These are phyloP conservation scores for Cenococcum geophilum DNA, from an alignment of 495 filamentous ascomycete genomes.

Conservation along the genomic window DNA sequence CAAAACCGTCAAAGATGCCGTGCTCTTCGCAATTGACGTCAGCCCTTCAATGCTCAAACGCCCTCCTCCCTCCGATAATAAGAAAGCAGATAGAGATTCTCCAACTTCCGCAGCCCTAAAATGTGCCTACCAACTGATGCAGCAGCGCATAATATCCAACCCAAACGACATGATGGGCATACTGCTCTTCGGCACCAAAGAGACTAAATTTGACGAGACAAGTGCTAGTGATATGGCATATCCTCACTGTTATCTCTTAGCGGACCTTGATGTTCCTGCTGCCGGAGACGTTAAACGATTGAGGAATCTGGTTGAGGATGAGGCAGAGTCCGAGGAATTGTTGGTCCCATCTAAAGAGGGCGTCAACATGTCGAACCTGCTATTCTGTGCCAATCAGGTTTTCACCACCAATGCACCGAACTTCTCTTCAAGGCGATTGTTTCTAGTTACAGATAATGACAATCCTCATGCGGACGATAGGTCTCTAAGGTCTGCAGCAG, in stretches of 20 bases:
- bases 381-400: constrained; percentile 94
- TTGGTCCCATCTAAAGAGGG: constrained; percentile 57
- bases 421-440: constrained; percentile 83
- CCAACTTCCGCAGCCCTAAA: constrained; percentile 78
- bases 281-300: constrained; percentile 80
- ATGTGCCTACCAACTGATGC: constrained; percentile 92
- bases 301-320: constrained; percentile 67
- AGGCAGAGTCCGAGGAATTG: constrained; percentile 55
- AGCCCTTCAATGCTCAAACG: constrained; percentile 78
- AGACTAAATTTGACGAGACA: constrained; percentile 67
- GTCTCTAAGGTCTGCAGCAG: constrained; percentile 62
- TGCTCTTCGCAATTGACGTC: constrained; percentile 93
- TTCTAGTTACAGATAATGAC: constrained; percentile 94
- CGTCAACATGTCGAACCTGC: constrained; percentile 78
- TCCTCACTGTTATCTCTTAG: constrained; percentile 87
- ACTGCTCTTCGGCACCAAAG: constrained; percentile 84
- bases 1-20: constrained; percentile 88
- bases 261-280: constrained; percentile 79
- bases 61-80: constrained; percentile 57
- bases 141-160: constrained; percentile 94
- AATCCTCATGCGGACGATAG: constrained; percentile 73
- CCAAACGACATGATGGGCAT: constrained; percentile 98
- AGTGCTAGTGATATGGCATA: constrained; percentile 58
- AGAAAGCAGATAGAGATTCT: constrained; percentile 66
- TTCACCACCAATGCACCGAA: constrained; percentile 94